Percentiles rank a stretch among this genome's conserved stretches.
Evolutionary conservation across 2,329 filamentous ascomycete genomes (phyloP).

Genomic region (Penicillium sp.): DNA sequence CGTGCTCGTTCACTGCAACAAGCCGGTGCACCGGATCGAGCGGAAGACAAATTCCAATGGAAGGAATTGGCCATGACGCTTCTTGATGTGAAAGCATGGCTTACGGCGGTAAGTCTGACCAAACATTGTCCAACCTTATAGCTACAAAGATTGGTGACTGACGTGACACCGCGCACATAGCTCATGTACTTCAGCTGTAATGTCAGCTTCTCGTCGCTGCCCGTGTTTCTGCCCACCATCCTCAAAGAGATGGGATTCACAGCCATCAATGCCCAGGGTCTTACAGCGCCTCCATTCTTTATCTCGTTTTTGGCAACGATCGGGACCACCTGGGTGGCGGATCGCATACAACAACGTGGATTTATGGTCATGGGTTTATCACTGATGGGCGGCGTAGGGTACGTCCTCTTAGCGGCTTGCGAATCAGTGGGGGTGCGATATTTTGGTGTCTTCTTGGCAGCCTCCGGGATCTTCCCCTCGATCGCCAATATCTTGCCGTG

Average conservation of each 20-base stretch:
- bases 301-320: conserved; percentile 63
- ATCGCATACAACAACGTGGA: conserved; percentile 62
- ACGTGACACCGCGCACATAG: conserved; percentile 17
- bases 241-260: conserved; percentile 65
- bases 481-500: conserved; percentile 69
- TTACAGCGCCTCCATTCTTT: conserved; percentile 69
- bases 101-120: conserved; percentile 41
- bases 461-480: conserved; percentile 62
- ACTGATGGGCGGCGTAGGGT: conserved; percentile 57
- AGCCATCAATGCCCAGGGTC: conserved; percentile 63
- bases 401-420: conserved; percentile 60
- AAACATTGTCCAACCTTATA: background rate
- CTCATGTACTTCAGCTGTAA: conserved; percentile 60
- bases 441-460: conserved; percentile 53
- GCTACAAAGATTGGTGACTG: background rate
- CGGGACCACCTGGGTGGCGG: conserved; percentile 60
- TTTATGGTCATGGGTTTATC: conserved; percentile 57
- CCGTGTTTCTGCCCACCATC: conserved; percentile 63
- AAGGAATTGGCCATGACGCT: conserved; percentile 48
- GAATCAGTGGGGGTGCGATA: conserved; percentile 51
- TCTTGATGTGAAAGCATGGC: conserved; percentile 48
- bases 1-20: conserved; percentile 52
- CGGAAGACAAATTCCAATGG: conserved; percentile 44
- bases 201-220: conserved; percentile 62
- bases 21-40: conserved; percentile 46